These are phyloP conservation scores for Lentinus brumalis DNA, from an alignment of 768 basidiomycete species.

Conservation along the genomic window DNA sequence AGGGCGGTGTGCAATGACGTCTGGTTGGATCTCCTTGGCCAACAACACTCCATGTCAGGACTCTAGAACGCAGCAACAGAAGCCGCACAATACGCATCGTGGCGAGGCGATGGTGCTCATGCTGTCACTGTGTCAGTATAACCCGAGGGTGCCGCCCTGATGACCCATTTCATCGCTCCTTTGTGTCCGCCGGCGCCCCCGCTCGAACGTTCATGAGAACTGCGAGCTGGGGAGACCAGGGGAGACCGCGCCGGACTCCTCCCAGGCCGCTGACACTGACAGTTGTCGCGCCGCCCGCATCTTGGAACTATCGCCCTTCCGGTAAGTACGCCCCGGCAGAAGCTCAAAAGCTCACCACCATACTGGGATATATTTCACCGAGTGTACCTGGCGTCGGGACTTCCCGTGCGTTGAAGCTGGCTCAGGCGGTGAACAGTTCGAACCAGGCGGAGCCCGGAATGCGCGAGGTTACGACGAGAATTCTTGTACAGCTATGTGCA, in stretches of 20 bases:
- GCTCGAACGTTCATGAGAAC: constrained; percentile 3
- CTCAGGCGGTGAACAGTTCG: background rate
- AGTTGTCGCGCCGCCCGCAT: background rate
- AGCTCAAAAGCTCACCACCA: background rate
- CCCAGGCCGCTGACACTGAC: background rate
- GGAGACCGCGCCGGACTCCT: background rate
- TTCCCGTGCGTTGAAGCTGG: background rate
- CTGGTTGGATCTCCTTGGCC: background rate
- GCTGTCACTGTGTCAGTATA: too few species aligned
- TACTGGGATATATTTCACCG: constrained; percentile 15
- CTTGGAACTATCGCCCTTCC: background rate
- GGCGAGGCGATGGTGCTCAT: too few species aligned
- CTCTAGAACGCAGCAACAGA: background rate
- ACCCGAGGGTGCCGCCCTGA: too few species aligned
- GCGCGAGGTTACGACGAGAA: background rate
- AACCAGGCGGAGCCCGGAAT: background rate
- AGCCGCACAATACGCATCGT: background rate
- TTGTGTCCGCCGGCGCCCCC: background rate
- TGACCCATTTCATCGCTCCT: background rate
- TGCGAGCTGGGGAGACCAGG: too few species aligned
- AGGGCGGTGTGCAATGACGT: background rate
- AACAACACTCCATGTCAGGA: too few species aligned
- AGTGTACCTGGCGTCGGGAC: constrained; percentile 12
- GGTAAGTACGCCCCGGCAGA: background rate
- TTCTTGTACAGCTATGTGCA: background rate